Evolutionary conservation across 495 filamentous ascomycete genomes (phyloP), one percentile per base, ranked within the genome.

Genomic region (Aspergillus egyptiacus): DNA sequence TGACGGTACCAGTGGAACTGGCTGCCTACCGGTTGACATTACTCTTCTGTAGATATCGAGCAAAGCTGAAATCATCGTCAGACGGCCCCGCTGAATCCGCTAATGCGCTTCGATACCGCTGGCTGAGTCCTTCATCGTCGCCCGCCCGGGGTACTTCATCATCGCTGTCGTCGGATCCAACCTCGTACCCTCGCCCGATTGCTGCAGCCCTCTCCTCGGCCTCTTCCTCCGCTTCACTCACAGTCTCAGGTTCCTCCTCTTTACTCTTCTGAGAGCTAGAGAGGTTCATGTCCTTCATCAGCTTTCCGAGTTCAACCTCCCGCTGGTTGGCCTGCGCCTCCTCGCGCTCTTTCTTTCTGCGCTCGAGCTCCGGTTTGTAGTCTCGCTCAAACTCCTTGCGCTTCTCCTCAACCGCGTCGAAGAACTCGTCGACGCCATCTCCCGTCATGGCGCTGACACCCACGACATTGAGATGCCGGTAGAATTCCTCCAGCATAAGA

Each of bases 401-500:
- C 70, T 98, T 98, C 48, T 82, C 79, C 49, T 83, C 67, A 0
- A 98, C 93, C 0, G 89, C 89, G 22, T 82, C 75, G 63, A 99
- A 95, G 68, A 99, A 99, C 30, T 91, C 87, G 30, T 91, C 85
- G 36, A 99, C 79, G 6, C 93, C 94, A 2, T 85, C 80, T 8
- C 93, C 93, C 0, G 90, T 91, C 82, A 96, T 90, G 15, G 90
- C 86, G 52, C 87, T 93, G 9, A 99, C 93, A 5, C 85, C 89
- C 1, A 97, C 90, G 14, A 99, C 81, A 63, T 80, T 91, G 8
- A 99, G 72, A 59, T 96, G 89, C 9, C 84, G 77, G 63, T 99
- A 99, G 63, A 99, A 99, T 65, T 99, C 93, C 55, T 99, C 94
- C 18, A 99, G 71, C 83, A 99, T 87, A 51, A 97, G 67, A 60